Percentiles rank a stretch among this genome's conserved stretches.
Conservation (phyloP, 306 rosid genomes). For the Prunus mume region DNA sequence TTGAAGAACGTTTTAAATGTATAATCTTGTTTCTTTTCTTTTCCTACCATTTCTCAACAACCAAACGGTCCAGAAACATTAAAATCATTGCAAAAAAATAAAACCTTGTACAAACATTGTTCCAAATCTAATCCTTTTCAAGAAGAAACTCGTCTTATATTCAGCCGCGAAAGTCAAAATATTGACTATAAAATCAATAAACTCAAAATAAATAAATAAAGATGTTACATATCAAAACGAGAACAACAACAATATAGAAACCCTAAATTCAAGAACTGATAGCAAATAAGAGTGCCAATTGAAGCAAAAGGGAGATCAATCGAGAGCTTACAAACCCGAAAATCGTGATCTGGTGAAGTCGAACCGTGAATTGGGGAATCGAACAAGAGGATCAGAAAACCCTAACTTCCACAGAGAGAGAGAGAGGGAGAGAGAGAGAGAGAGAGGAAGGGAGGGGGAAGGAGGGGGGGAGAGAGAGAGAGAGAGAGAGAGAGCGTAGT, state of each 20-base stretch:
- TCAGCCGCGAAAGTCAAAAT: neutral
- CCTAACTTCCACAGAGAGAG: slow-evolving; percentile 40
- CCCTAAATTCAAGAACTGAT: neutral
- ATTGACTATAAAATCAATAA: neutral
- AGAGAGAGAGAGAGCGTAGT: slow-evolving; percentile 38
- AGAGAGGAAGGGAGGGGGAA: neutral
- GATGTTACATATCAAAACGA: neutral
- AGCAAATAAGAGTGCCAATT: slow-evolving; percentile 5
- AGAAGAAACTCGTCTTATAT: neutral
- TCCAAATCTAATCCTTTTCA: slow-evolving; percentile 6
- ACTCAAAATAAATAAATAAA: neutral
- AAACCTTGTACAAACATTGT: neutral
- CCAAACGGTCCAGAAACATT: neutral
- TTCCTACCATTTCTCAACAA: neutral
- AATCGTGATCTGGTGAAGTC: slow-evolving; percentile 55
- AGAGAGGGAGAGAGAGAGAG: neutral
- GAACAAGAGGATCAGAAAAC: slow-evolving; percentile 42
- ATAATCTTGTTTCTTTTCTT: neutral
- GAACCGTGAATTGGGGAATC: slow-evolving; percentile 4
- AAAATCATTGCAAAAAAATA: neutral
- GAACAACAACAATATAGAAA: slow-evolving; percentile 1
- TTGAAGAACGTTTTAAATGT: neutral
- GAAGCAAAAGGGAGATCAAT: slow-evolving; percentile 23
- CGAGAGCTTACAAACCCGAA: slow-evolving; percentile 45
- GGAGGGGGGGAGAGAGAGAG: neutral